phyloP scores from a whole-genome alignment of 164 flowering plant species.

The Stephania yunnanensis region DNA sequence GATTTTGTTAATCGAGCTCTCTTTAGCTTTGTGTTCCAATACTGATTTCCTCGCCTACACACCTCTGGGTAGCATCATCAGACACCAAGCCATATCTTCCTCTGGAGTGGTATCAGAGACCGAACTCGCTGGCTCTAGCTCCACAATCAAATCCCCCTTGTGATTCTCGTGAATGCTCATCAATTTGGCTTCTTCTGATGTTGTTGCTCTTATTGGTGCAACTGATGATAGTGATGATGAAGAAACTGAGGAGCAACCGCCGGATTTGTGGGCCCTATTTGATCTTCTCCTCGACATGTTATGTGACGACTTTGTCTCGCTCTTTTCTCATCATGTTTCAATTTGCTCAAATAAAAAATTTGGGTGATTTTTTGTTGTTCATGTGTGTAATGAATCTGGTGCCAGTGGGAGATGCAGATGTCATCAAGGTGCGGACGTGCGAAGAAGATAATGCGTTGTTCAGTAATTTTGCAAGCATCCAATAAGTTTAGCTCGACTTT shows the following conservation, averaged over 20 bases:
- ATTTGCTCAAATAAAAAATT: too few species aligned
- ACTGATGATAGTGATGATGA: neutral
- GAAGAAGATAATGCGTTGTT: too few species aligned
- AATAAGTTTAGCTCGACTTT: too few species aligned
- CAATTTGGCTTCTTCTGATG: conserved; percentile 19
- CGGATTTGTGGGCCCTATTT: conserved; percentile 33
- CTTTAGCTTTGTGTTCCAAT: too few species aligned
- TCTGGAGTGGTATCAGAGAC: conserved; percentile 65
- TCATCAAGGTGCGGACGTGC: too few species aligned
- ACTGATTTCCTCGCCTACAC: conserved; percentile 28
- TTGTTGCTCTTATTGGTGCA: neutral
- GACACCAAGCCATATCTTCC: conserved; percentile 71
- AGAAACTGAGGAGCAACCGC: neutral
- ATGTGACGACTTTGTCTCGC: conserved; percentile 71
- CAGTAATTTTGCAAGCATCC: too few species aligned
- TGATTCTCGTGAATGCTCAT: neutral
- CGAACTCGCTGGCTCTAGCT: conserved; percentile 58
- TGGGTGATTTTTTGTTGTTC: too few species aligned
- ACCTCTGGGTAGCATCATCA: conserved; percentile 83
- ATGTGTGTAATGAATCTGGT: too few species aligned
- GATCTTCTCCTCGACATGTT: conserved; percentile 50
- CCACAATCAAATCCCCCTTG: conserved; percentile 26
- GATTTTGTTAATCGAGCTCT: too few species aligned
- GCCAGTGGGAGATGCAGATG: too few species aligned
- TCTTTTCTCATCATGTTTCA: conserved; percentile 11